phyloP scores from a whole-genome alignment of 139 green algal genomes.

The Tetradesmus lagerheimii region DNA sequence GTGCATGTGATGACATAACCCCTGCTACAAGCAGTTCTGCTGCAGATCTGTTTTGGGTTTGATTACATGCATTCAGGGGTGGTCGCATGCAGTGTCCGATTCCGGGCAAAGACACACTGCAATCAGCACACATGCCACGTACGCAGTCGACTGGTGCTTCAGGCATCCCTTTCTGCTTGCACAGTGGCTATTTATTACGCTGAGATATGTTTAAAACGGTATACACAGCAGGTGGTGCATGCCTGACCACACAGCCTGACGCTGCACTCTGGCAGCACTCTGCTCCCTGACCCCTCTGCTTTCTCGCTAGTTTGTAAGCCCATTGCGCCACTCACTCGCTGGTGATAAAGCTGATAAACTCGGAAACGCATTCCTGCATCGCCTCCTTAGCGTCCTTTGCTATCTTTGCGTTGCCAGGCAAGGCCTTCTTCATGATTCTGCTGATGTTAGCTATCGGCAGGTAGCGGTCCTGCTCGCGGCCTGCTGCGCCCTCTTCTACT shows the following conservation, averaged over 20 bases:
- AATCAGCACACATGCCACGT: too few species aligned
- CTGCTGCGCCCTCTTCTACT: slow-evolving; percentile 52
- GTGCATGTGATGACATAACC: too few species aligned
- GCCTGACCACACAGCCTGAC: background rate
- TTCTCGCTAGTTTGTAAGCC: background rate
- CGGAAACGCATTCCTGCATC: slow-evolving; percentile 98
- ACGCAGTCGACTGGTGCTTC: too few species aligned
- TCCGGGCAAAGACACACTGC: background rate
- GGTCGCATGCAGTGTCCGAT: too few species aligned
- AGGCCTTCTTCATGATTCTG: slow-evolving; percentile 98
- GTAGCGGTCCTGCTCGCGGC: slow-evolving; percentile 94
- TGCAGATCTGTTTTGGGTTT: slow-evolving; percentile 59
- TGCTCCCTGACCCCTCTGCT: background rate
- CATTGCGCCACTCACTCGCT: slow-evolving; percentile 87
- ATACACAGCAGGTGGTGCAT: background rate
- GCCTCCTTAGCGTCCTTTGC: slow-evolving; percentile 99
- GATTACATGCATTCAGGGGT: too few species aligned
- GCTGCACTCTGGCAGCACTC: background rate
- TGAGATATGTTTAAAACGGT: too few species aligned
- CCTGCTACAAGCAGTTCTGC: background rate
- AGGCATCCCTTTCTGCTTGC: too few species aligned
- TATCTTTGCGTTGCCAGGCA: slow-evolving; percentile 96
- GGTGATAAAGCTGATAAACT: slow-evolving; percentile 99
- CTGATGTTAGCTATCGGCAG: slow-evolving; percentile 99
- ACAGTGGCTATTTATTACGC: too few species aligned